Base-by-base conservation (phyloP, 306 rosid species). In the Luffa aegyptiaca region DNA sequence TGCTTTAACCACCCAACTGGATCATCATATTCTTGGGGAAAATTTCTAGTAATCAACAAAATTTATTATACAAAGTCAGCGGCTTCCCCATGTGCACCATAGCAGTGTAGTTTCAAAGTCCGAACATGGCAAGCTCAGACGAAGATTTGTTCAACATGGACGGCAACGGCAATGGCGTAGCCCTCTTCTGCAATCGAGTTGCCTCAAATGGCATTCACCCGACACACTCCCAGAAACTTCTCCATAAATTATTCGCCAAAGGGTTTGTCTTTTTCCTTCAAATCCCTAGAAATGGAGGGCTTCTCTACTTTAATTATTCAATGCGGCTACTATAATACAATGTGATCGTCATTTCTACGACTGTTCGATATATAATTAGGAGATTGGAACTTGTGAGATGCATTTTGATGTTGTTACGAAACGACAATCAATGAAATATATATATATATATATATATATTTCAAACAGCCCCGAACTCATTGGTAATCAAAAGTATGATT, bases 201-300 rank as follows among this genome's bases (percentile, higher is more conserved):
- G 17, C 55, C 76, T 71, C 57, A 51, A 45, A 45, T 21, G 18
- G 9, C 37, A 70, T 45, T 45, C 56, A 70, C 21, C 42, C 42
- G 35, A 62, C 69, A 62, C 18, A 5, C n/a, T 62, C 69, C 44
- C 69, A 11, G 1, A 62, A 41, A 68, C 10, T 42, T 18, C 6
- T 10, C 18, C 53, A 9, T 69, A n/a, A 5, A 17, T 42, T 41
- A 69, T 42, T n/a, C 17, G 5, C 35, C 75, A 0, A 3, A n/a
- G 14, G 75, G 52, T 69, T 42, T 66, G 73, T 66, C 37, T 70
- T n/a, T 64, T 70, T 70, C 76, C 76, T 70, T 46, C 3, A 68
- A 42, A 42, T n/a, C 10, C n/a, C 18, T 70, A 44, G 4, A 10
- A 42, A 20, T 70, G 76, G 76, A 9, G 55, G 13, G 37, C 5